phyloP scores from a whole-genome alignment of 2,329 filamentous ascomycete species.

The Pseudocercospora macadamiae region DNA sequence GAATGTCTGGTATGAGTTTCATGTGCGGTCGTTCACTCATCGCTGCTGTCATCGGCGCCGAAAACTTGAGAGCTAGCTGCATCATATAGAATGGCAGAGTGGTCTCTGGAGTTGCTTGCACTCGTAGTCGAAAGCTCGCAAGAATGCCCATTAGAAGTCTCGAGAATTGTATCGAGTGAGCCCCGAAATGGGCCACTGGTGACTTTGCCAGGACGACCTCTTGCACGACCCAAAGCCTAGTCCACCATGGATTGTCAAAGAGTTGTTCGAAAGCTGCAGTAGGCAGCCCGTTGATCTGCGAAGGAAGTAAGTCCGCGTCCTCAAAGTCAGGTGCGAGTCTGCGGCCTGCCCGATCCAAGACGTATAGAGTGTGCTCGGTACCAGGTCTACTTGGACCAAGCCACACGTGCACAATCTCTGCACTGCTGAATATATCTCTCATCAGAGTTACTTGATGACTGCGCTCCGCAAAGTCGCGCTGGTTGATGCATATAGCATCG shows the following conservation, averaged over 20 bases:
- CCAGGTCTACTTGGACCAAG: neutral
- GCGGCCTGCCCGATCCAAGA: constrained; percentile 2
- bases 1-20: neutral
- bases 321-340: neutral
- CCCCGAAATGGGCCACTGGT: neutral
- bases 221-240: neutral
- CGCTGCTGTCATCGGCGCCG: neutral
- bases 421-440: constrained; percentile 18
- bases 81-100: neutral
- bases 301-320: neutral
- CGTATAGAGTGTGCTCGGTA: neutral
- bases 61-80: neutral
- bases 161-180: neutral
- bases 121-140: neutral
- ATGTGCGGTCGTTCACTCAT: constrained; percentile 1
- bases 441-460: constrained; percentile 23
- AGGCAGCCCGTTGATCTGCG: neutral
- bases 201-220: neutral
- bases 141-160: neutral
- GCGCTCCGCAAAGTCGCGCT: constrained; percentile 20
- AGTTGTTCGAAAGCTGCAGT: neutral
- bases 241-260: constrained; percentile 3
- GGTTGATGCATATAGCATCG: constrained; percentile 27
- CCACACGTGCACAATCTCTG: constrained; percentile 4
- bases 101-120: neutral